Conservation (phyloP, 2,329 filamentous ascomycete species). For the Pezicula carpinea region DNA sequence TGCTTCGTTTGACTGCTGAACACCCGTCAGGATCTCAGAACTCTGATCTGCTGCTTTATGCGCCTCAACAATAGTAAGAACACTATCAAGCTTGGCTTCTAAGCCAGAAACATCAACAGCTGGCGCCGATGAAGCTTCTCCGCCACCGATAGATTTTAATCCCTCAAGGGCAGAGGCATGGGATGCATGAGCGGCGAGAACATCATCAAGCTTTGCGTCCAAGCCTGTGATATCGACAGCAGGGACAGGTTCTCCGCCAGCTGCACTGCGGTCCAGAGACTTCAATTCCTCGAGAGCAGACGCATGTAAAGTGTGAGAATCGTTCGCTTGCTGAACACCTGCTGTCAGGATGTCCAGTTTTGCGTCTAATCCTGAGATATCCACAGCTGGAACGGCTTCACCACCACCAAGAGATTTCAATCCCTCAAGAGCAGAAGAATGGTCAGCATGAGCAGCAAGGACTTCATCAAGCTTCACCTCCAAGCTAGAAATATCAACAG, state of each 20-base stretch:
- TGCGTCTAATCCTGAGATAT: too few relatives aligned
- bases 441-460: neutral
- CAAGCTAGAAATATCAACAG: neutral
- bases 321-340: neutral
- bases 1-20: slow-evolving; percentile 22
- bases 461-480: slow-evolving; percentile 6
- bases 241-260: slow-evolving; percentile 12
- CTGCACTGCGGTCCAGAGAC: neutral
- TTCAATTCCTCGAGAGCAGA: slow-evolving; percentile 15
- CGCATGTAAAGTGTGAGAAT: neutral
- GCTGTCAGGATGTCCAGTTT: neutral
- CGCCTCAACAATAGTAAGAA: slow-evolving; percentile 17
- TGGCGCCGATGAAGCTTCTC: slow-evolving; percentile 5
- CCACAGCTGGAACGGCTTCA: too few relatives aligned
- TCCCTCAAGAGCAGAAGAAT: neutral
- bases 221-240: slow-evolving; percentile 11
- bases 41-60: slow-evolving; percentile 13
- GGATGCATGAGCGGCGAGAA: slow-evolving; percentile 17
- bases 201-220: slow-evolving; percentile 14
- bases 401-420: too few relatives aligned
- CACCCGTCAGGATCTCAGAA: slow-evolving; percentile 20
- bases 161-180: slow-evolving; percentile 14
- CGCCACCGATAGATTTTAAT: slow-evolving; percentile 14
- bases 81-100: slow-evolving; percentile 18
- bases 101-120: slow-evolving; percentile 11